Percentiles rank a stretch among this genome's conserved stretches.
phyloP scores from a whole-genome alignment of 192 early-diverging fungal species.

The Paraglomus brasilianum region DNA sequence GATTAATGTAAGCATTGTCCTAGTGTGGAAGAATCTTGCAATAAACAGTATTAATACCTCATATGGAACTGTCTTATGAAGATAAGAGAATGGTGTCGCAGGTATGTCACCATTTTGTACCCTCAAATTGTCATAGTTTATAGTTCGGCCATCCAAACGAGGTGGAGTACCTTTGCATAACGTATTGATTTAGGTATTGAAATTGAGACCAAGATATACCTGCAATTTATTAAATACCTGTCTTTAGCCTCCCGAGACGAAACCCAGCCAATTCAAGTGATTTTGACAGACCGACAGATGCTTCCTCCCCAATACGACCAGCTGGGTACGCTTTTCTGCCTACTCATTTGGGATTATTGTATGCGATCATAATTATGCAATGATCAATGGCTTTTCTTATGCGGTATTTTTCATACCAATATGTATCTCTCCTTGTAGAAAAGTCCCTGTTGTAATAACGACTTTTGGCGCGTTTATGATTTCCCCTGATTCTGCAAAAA shows the following conservation, averaged over 20 bases:
- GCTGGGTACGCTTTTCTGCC: conserved; percentile 64
- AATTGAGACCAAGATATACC: not conserved
- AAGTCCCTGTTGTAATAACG: conserved; percentile 80
- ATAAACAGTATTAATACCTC: conserved; percentile 35
- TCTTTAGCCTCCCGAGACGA: conserved; percentile 75
- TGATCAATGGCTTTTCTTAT: not conserved
- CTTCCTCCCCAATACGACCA: conserved; percentile 70
- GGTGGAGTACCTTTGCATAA: conserved; percentile 64
- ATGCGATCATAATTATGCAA: no score
- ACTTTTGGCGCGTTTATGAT: conserved; percentile 67
- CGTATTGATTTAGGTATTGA: not conserved
- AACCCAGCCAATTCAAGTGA: conserved; percentile 75
- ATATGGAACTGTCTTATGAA: conserved; percentile 67
- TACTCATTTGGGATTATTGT: not conserved
- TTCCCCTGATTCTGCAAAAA: conserved; percentile 55
- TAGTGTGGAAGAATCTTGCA: not conserved
- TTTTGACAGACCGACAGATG: conserved; percentile 73
- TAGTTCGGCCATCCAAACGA: conserved; percentile 70
- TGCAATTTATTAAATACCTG: conserved; percentile 37
- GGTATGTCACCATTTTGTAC: conserved; percentile 71
- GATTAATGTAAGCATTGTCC: not conserved
- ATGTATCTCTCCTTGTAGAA: conserved; percentile 80
- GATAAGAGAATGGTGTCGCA: conserved; percentile 72
- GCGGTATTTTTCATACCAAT: conserved; percentile 52
- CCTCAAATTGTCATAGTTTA: conserved; percentile 66